Percentiles rank a stretch among this genome's conserved stretches.
phyloP scores from a whole-genome alignment of 352 stramenopile genomes.

The Paralagenidium karlingii region DNA sequence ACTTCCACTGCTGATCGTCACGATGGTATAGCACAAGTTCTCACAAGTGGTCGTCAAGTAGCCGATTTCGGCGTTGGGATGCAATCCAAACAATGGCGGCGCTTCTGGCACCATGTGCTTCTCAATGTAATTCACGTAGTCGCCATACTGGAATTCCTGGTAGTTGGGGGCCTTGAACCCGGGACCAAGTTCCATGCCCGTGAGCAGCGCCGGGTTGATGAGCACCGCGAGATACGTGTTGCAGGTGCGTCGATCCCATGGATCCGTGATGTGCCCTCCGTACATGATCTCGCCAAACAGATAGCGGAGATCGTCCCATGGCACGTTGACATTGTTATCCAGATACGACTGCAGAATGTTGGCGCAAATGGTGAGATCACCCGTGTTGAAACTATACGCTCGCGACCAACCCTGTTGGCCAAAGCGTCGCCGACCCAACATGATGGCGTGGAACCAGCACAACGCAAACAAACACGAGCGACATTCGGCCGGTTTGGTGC shows the following conservation, averaged over 20 bases:
- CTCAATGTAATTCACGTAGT: conserved; percentile 88
- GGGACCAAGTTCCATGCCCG: conserved; percentile 86
- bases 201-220: conserved; percentile 79
- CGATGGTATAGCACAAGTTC: conserved; percentile 89
- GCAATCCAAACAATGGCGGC: conserved; percentile 88
- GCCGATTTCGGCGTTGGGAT: conserved; percentile 92
- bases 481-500: conserved; percentile 84
- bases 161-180: conserved; percentile 90
- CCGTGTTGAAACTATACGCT: conserved; percentile 93
- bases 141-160: conserved; percentile 64
- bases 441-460: conserved; percentile 95
- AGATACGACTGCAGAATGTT: conserved; percentile 92
- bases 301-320: conserved; percentile 93
- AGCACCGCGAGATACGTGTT: conserved; percentile 90
- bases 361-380: conserved; percentile 90
- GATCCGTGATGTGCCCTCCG: conserved; percentile 92
- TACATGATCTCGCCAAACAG: conserved; percentile 97
- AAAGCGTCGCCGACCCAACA: conserved; percentile 86
- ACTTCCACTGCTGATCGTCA: conserved; percentile 79
- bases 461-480: conserved; percentile 91
- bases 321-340: conserved; percentile 85
- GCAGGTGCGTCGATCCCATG: conserved; percentile 92
- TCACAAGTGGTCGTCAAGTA: conserved; percentile 91
- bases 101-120: conserved; percentile 89
- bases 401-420: conserved; percentile 91